Evolutionary conservation across 179 eudicot genomes (phyloP), one percentile per base, ranked within the genome.

Genomic region (Beta lomatogona): DNA sequence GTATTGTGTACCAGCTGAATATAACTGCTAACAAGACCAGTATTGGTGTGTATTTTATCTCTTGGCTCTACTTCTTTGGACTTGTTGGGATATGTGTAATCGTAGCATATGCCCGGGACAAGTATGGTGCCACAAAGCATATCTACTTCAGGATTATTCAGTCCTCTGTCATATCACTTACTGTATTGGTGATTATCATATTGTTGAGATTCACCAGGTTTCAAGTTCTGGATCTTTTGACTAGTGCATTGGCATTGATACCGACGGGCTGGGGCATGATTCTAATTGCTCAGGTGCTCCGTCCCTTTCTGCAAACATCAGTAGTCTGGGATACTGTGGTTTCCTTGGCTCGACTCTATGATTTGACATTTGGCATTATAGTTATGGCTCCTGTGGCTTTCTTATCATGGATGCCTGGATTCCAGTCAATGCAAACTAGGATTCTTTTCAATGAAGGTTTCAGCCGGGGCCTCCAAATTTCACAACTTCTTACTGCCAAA

Each of bases 401-500:
- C n/a, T 83, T 97, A 31, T 92, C 98, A 10, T 97, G 99, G 99
- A 92, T 92, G 92, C 99, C 99, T 75, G 97, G 99, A 36, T 97
- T 97, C 79, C 98, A 97, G 84, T 75, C 97, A 2, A 97, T 97
- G 98, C 99, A 94, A 82, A 97, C 97, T 71, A 89, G 99, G 88
- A 97, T 94, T 73, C 88, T 96, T 57, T 96, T 94, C 82, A 96
- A 96, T 68, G 97, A 96, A 65, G 99, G 93, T 61, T 96, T 96
- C 84, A 94, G 98, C 79, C 82, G 99, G 79, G 99, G 98, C 25
- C 97, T 94, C 31, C 96, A 93, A 63, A 96, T 96, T 60, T 96
- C 97, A 57, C 93, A 90, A 52, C 90, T 96, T 84, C 87, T 96
- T 53, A 86, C 94, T 44, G 98, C 94, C 86, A 91, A 89, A 87